phyloP scores from a whole-genome alignment of 164 flowering plant species.

The Berberis vulgaris region DNA sequence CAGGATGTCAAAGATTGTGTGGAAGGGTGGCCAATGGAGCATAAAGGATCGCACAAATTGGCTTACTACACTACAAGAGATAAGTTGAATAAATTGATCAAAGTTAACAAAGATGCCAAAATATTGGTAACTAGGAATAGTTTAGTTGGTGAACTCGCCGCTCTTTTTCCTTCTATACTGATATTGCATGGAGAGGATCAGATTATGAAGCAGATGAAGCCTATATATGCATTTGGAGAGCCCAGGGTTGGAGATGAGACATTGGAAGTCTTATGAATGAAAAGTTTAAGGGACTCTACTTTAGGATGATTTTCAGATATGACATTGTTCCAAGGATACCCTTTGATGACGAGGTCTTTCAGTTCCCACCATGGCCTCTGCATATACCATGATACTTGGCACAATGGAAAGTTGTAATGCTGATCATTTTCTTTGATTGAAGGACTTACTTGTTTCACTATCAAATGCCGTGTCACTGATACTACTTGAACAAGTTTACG shows the following conservation, averaged over 20 bases:
- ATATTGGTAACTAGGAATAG: slow-evolving; percentile 60
- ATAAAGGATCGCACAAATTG: not conserved
- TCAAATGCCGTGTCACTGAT: not conserved
- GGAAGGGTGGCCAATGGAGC: slow-evolving; percentile 42
- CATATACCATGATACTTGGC: slow-evolving; percentile 36
- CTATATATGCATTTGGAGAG: slow-evolving; percentile 54
- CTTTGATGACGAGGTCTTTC: slow-evolving; percentile 25
- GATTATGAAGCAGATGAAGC: slow-evolving; percentile 33
- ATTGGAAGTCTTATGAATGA: slow-evolving; percentile 29
- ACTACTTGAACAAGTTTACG: not conserved
- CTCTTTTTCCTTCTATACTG: slow-evolving; percentile 40
- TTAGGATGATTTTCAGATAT: slow-evolving; percentile 44
- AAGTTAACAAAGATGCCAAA: slow-evolving; percentile 21
- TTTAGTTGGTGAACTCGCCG: slow-evolving; percentile 58
- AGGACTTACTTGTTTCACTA: not conserved
- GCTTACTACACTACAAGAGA: slow-evolving; percentile 53
- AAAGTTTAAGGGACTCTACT: slow-evolving; percentile 19
- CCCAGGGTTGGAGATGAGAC: slow-evolving; percentile 57
- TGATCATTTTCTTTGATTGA: not conserved
- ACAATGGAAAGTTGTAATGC: slow-evolving; percentile 28
- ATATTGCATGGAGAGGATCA: slow-evolving; percentile 31
- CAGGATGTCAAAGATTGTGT: slow-evolving; percentile 18
- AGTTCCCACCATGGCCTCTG: slow-evolving; percentile 61
- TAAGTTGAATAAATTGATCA: slow-evolving; percentile 21
- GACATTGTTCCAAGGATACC: slow-evolving; percentile 62